These are phyloP conservation scores for Solanum piurae DNA, from an alignment of 257 asterid genomes.

Conservation along the genomic window DNA sequence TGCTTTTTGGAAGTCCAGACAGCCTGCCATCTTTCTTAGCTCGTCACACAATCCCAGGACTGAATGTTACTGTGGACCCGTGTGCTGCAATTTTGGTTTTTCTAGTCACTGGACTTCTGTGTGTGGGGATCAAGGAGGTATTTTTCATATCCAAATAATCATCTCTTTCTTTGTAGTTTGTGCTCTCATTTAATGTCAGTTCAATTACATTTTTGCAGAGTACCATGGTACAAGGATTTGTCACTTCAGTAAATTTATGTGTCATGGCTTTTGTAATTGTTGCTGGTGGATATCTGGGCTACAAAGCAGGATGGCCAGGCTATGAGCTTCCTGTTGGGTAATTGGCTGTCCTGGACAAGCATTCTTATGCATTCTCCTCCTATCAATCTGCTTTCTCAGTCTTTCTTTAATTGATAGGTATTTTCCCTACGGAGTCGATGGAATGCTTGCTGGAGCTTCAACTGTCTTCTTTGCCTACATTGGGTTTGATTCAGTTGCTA, in stretches of 20 bases:
- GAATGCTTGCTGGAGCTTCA: conserved; percentile 99
- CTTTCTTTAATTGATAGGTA: conserved; percentile 31
- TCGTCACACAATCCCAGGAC: conserved; percentile 82
- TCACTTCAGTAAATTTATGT: conserved; percentile 72
- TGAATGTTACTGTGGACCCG: conserved; percentile 73
- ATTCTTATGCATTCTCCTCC: neutral
- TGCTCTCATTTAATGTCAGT: conserved; percentile 1
- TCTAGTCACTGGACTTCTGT: conserved; percentile 70
- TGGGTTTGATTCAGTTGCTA: conserved; percentile 96
- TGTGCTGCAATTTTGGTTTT: conserved; percentile 80
- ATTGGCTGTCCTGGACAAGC: neutral
- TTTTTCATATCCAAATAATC: neutral
- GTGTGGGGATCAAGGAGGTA: conserved; percentile 95
- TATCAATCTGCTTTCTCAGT: neutral
- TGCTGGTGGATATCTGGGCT: conserved; percentile 92
- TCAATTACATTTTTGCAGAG: conserved; percentile 41
- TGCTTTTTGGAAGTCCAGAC: conserved; percentile 82
- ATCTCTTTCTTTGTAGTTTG: neutral
- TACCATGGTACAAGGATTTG: conserved; percentile 80
- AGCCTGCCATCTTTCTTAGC: conserved; percentile 73
- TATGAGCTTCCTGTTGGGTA: conserved; percentile 85
- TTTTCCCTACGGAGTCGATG: conserved; percentile 85
- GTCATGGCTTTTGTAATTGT: conserved; percentile 85
- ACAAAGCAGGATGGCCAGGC: conserved; percentile 97
- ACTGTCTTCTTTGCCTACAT: conserved; percentile 91